Evolutionary conservation across 2,329 filamentous ascomycete genomes (phyloP).

Genomic region (Lasiodiplodia sp.): DNA sequence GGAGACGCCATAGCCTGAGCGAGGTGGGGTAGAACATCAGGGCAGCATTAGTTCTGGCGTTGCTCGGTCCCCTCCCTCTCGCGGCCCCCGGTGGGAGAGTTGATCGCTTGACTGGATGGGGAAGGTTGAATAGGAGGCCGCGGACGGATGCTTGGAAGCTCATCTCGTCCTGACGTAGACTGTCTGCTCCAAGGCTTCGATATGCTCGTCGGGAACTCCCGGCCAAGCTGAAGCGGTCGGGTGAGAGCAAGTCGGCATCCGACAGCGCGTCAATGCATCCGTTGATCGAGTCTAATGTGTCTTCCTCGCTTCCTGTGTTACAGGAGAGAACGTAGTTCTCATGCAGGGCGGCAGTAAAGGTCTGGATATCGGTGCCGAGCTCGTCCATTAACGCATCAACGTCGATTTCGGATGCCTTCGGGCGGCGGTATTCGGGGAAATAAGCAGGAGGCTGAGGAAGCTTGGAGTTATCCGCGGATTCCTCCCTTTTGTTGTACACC

Average conservation of each 20-base stretch:
- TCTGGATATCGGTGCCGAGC: constrained; percentile 88
- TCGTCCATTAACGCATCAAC: constrained; percentile 84
- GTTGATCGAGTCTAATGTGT: constrained; percentile 78
- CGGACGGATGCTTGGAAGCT: constrained; percentile 90
- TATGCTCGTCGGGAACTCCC: constrained; percentile 59
- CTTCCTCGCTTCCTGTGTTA: constrained; percentile 64
- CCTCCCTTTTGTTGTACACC: constrained; percentile 89
- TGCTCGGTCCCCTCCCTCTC: constrained; percentile 32
- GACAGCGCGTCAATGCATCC: constrained; percentile 88
- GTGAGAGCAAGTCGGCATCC: constrained; percentile 83
- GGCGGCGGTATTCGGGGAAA: constrained; percentile 53
- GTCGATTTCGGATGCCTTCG: constrained; percentile 54
- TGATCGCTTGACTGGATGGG: constrained; percentile 78
- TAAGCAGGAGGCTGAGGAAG: constrained; percentile 55
- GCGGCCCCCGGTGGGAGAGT: constrained; percentile 40
- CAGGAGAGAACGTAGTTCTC: constrained; percentile 94
- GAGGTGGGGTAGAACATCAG: constrained; percentile 94
- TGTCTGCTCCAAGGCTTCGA: constrained; percentile 67
- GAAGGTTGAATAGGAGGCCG: constrained; percentile 84
- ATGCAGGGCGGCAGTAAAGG: constrained; percentile 87
- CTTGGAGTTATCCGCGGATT: constrained; percentile 30
- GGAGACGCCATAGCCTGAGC: constrained; percentile 81
- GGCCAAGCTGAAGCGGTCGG: constrained; percentile 72
- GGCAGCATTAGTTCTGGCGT: constrained; percentile 66
- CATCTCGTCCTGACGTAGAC: constrained; percentile 90